Base-by-base conservation (phyloP, 805 yeast genomes). In the Candida dendrica region DNA sequence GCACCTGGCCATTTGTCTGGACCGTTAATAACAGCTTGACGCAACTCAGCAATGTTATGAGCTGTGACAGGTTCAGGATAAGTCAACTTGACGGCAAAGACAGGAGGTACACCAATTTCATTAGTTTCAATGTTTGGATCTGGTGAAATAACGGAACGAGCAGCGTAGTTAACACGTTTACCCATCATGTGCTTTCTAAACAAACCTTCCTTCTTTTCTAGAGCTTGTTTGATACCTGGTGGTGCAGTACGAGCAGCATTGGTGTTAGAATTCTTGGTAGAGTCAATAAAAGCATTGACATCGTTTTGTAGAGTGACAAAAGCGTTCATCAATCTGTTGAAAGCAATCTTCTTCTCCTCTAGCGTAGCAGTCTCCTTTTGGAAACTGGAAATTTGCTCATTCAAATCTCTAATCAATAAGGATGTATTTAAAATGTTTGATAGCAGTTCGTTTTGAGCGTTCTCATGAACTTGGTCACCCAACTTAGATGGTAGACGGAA, bases 101-200 rank as follows among this genome's bases (percentile, higher is more conserved):
- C 98, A 0, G 98, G 98, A 27, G 99, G 99, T 43, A 93, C 91
- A 68, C 98, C 99, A 60, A 93, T 91, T 66, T 93, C 96, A 61
- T 90, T 88, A 13, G 98, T 95, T 69, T 93, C 98, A 54, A 93
- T 75, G 70, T 85, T 93, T 43, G 99, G 99, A 68, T 93, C 99
- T 6, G 98, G 98, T 6, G 98, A 90, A 66, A 93, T 93, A 56
- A 93, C 99, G 9, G 98, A 91, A 68, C 99, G 88, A 40, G 98
- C 98, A 41, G 98, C 96, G 59, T 87, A 91, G 64, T 93, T 95
- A 46, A 93, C 99, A 72, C 99, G 89, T 74, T 93, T 93, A 62
- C 99, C 99, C 99, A 93, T 93, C 98, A 93, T 93, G 60, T 93
- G 96, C 63, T 91, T 93, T 72, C 99, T 80, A 74, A 93, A 93